Conservation (phyloP, 1,284 basidiomycete species). For the Phellinidium pouzarii region DNA sequence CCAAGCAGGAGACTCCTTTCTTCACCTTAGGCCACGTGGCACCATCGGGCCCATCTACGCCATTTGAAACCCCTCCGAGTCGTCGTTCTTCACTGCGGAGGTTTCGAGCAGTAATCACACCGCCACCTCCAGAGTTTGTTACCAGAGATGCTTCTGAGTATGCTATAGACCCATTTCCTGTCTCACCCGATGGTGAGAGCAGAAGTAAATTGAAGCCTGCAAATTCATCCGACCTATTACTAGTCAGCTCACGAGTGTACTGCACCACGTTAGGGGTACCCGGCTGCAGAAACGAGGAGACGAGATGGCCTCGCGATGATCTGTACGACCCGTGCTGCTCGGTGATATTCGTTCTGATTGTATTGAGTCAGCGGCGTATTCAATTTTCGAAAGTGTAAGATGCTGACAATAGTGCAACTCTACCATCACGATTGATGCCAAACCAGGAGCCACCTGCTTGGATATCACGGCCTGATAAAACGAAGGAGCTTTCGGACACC, state of each 20-base stretch:
- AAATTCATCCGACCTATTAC: conserved; percentile 38
- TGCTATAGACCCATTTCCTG: conserved; percentile 26
- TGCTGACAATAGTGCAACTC: conserved; percentile 63
- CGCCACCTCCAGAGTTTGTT: conserved; percentile 65
- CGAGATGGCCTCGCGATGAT: conserved; percentile 60
- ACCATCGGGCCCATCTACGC: conserved; percentile 51
- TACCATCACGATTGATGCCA: conserved; percentile 57
- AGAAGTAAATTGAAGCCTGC: conserved; percentile 76
- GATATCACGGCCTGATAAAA: conserved; percentile 67
- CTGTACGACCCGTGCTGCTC: conserved; percentile 43
- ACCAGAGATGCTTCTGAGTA: conserved; percentile 46
- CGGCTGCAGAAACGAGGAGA: conserved; percentile 58
- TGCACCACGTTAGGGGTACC: conserved; percentile 35
- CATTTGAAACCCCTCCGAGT: conserved; percentile 64
- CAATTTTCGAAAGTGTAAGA: background rate
- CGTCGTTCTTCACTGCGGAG: conserved; percentile 42
- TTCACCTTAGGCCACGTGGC: conserved; percentile 66
- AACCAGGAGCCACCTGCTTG: conserved; percentile 75
- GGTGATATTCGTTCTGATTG: conserved; percentile 70
- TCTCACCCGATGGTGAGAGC: conserved; percentile 33
- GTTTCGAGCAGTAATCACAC: conserved; percentile 44
- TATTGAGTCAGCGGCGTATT: background rate
- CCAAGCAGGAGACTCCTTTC: conserved; percentile 44
- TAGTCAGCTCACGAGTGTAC: conserved; percentile 36
- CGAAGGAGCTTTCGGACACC: conserved; percentile 24